Base-by-base conservation (phyloP, 306 rosid species). In the Vigna trinervia region DNA sequence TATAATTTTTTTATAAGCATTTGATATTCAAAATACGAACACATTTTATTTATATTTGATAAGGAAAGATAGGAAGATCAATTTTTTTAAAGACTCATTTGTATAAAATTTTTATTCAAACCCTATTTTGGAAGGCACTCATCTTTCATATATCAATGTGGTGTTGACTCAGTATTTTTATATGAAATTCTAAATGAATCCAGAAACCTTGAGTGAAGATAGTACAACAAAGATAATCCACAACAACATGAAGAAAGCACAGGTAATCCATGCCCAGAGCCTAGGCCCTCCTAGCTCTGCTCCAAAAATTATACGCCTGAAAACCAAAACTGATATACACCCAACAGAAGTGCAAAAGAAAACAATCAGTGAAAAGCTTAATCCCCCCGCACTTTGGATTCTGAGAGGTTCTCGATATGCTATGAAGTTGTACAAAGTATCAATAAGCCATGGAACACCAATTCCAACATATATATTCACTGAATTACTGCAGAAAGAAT, bases 211-310 rank as follows among this genome's bases (percentile, higher is more conserved):
- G 32, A 95, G 91, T 22, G 97, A 95, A 75, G 98, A 92, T 12
- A 92, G 82, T 41, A 89, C 88, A 41, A 92, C 84, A 87, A 95
- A 95, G 80, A 89, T 86, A 57, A 92, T 4, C 98, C 97, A 92
- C 53, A 95, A 86, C 38, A 90, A 71, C 88, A 92, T 90, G 85
- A 95, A 89, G 81, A 78, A 92, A 8, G 51, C 80, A 48, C 41
- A 80, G 17, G 98, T 92, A 75, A 87, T 20, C 97, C 98, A 90
- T 3, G 98, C 98, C 97, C 97, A 95, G 67, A 83, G 83, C 88
- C 78, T 92, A 50, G 98, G 98, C 66, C 98, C 98, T 78, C 98
- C 98, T 41, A 95, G 90, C 82, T 92, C 97, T 54, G 96, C 98
- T 3, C 98, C 98, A 69, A 95, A 80, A 26, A 87, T 78, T 51